Percentiles rank a stretch among this genome's conserved stretches.
These are phyloP conservation scores for Diplodia corticola DNA, from an alignment of 2,329 filamentous ascomycete species.

Conservation along the genomic window DNA sequence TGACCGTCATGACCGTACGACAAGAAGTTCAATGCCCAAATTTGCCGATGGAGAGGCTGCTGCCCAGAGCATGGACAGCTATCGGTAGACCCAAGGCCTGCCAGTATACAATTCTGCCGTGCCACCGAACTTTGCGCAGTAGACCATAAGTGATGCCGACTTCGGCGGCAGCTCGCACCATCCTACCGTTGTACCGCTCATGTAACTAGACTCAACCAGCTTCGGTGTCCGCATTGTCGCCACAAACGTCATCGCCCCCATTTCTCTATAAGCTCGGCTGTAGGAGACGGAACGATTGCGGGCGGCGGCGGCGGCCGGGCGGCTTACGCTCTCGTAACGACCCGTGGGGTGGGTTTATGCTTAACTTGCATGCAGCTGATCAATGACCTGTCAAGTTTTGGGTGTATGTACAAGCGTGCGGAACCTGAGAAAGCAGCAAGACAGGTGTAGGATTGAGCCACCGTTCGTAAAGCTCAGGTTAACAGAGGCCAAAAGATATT, in stretches of 20 bases:
- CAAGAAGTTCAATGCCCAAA: neutral
- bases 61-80: neutral
- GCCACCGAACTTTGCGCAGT: neutral
- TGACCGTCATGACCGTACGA: neutral
- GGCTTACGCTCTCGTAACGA: neutral
- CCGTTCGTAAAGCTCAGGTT: too few species aligned
- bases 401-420: neutral
- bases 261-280: neutral
- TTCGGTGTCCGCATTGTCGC: neutral
- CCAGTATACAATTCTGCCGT: too few species aligned
- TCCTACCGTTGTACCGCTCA: neutral
- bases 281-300: neutral
- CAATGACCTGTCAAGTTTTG: neutral
- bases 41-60: neutral
- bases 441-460: too few species aligned
- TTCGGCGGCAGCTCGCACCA: neutral
- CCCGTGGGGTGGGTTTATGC: neutral
- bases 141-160: neutral
- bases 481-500: too few species aligned
- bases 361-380: neutral
- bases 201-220: neutral
- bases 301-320: neutral
- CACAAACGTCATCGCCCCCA: neutral
- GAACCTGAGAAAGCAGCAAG: too few species aligned
- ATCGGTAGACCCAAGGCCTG: too few species aligned